phyloP scores from a whole-genome alignment of 495 filamentous ascomycete species.

The Penicillium cataractarum region DNA sequence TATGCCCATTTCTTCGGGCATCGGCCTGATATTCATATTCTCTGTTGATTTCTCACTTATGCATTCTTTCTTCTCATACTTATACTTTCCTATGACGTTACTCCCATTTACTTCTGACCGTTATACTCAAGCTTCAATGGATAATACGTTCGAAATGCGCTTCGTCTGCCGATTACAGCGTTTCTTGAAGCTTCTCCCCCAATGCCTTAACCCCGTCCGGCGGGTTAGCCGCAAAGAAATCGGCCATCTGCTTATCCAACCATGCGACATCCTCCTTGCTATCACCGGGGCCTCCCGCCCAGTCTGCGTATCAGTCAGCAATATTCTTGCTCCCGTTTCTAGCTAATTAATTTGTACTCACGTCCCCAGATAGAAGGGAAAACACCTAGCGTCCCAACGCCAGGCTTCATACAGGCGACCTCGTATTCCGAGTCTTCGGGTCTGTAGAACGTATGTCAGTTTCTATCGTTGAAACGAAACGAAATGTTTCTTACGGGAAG shows the following conservation, averaged over 20 bases:
- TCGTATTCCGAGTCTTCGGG: constrained; percentile 73
- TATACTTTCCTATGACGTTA: too few relatives aligned
- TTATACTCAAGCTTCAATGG: too few relatives aligned
- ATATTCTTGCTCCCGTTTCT: not conserved
- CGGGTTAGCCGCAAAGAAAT: constrained; percentile 47
- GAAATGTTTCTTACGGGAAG: constrained; percentile 58
- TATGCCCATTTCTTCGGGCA: not conserved
- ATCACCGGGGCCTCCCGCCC: constrained; percentile 67
- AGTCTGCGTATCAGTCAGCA: constrained; percentile 37
- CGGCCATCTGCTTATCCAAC: constrained; percentile 61
- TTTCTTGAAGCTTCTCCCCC: constrained; percentile 13
- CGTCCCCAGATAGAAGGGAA: constrained; percentile 74
- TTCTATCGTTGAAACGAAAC: not conserved
- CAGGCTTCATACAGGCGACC: constrained; percentile 63
- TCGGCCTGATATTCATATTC: not conserved
- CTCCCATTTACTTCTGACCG: too few relatives aligned
- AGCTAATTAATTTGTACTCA: constrained; percentile 35
- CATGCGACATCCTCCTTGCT: constrained; percentile 67
- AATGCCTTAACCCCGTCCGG: constrained; percentile 9
- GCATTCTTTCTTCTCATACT: not conserved
- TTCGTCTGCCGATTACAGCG: constrained; percentile 16
- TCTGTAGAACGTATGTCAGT: constrained; percentile 34
- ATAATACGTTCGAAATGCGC: too few relatives aligned
- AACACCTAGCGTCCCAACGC: constrained; percentile 57
- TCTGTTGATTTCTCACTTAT: not conserved